Evolutionary conservation across 257 asterid species (phyloP), one percentile per base, ranked within the genome.

Genomic region (Lycium ferocissimum): DNA sequence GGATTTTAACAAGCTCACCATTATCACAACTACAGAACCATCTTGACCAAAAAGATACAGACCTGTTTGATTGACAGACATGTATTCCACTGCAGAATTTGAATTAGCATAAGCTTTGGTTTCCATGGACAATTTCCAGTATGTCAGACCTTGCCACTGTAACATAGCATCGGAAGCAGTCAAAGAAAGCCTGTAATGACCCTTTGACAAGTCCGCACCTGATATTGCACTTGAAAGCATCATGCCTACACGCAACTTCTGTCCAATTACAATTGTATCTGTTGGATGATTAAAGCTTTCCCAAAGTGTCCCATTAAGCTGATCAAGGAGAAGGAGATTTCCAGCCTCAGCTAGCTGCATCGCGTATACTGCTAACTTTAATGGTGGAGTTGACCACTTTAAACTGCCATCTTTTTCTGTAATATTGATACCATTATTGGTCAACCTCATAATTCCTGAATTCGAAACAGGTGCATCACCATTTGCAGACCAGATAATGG

Each of bases 101-200:
- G 85, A 84, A 79, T 89, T 85, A 37, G 78, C 59, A 80, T 91
- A 88, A 12, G 92, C 94, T 33, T 53, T 40, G n/a, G 85, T 11
- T 18, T 87, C 92, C 98, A 95, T 95, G 8, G 98, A 90, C 83
- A 95, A 57, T 83, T 88, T 92, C 97, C 94, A 94, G 84, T 92
- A 95, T 0, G 90, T 87, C 17, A 84, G 81, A 1, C 84, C 85
- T 72, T 83, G 69, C 98, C 98, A 95, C 45, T 82, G 88, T 14
- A 93, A 82, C 75, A 76, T 47, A 59, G 88, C 92, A 83, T 94
- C 95, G 2, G 95, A 88, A 4, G 65, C 85, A n/a, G 92, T 84
- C 49, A 93, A 53, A 66, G 88, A 79, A 58, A 94, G 89, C 61
- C 58, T 63, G 51, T 94, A 93, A 61, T 80, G 88, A 33, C 98